A percentile compares a stretch with the other conserved stretches of the same genome.
phyloP scores from a whole-genome alignment of 768 basidiomycete genomes.

The Leccinellum luteum region DNA sequence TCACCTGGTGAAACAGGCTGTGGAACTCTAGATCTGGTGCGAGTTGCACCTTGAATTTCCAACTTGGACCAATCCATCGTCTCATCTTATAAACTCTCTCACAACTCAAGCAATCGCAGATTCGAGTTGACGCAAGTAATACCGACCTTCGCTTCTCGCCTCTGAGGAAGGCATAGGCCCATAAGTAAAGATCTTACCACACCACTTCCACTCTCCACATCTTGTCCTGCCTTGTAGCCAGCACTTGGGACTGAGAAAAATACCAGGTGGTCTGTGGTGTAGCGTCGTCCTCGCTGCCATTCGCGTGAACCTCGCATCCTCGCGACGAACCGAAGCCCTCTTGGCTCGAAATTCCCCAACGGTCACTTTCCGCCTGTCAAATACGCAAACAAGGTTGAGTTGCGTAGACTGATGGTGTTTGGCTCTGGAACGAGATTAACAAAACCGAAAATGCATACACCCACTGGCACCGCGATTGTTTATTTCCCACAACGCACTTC shows the following conservation, averaged over 20 bases:
- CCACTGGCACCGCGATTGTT: background rate
- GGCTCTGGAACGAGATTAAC: background rate
- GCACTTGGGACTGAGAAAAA: slow-evolving; percentile 1
- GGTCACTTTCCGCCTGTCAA: background rate
- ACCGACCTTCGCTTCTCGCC: background rate
- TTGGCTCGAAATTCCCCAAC: background rate
- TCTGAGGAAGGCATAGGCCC: background rate
- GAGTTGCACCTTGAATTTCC: background rate
- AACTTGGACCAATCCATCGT: background rate
- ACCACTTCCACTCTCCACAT: background rate
- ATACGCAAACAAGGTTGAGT: slow-evolving; percentile 13
- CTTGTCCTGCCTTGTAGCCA: background rate
- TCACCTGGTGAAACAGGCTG: background rate
- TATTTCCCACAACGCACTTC: background rate
- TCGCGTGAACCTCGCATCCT: background rate
- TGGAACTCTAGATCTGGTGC: background rate
- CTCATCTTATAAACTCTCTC: background rate
- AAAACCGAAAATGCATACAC: background rate
- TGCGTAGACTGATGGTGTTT: slow-evolving; percentile 4
- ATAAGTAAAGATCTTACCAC: background rate
- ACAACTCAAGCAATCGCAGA: background rate
- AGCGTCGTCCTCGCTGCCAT: background rate
- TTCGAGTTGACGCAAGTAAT: background rate
- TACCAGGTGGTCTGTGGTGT: background rate
- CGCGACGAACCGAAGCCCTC: background rate